phyloP scores from a whole-genome alignment of 2,329 filamentous ascomycete genomes.

The Penicillium frequentans region DNA sequence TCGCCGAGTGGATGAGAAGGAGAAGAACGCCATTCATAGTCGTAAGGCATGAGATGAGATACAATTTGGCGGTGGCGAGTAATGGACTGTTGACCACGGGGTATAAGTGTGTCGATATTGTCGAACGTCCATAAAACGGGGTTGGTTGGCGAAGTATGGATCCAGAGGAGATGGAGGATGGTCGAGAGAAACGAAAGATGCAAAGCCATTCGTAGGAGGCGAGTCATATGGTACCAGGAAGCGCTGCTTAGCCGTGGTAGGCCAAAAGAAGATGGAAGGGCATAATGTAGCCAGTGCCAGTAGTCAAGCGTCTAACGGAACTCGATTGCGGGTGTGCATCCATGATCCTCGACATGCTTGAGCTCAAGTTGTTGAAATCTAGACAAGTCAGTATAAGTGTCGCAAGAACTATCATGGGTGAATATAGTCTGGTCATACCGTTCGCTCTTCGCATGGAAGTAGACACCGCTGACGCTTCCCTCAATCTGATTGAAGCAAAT shows the following conservation, averaged over 20 bases:
- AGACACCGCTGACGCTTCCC: constrained; percentile 87
- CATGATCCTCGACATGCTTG: constrained; percentile 80
- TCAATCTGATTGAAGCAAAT: constrained; percentile 95
- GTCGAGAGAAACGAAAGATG: background rate
- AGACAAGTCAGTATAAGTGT: constrained; percentile 12
- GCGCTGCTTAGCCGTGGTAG: constrained; percentile 6
- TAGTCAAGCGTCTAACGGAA: constrained; percentile 63
- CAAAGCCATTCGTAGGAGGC: background rate
- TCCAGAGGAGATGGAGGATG: background rate
- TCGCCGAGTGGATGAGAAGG: constrained; percentile 10
- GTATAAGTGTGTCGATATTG: constrained; percentile 9
- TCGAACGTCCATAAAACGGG: background rate
- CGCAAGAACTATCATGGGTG: background rate
- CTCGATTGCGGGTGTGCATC: constrained; percentile 83
- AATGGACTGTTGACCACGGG: constrained; percentile 8
- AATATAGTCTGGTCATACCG: constrained; percentile 62
- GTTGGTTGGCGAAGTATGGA: background rate
- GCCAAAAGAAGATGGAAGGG: background rate
- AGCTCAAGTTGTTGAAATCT: constrained; percentile 93
- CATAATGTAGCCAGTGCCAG: constrained; percentile 11
- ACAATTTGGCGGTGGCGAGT: constrained; percentile 14
- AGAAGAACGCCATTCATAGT: constrained; percentile 24
- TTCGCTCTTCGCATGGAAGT: constrained; percentile 97
- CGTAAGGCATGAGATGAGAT: constrained; percentile 25
- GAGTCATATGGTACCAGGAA: constrained; percentile 6